These are phyloP conservation scores for Kregervanrija pseudodelftensis DNA, from an alignment of 805 yeast genomes.

Conservation along the genomic window DNA sequence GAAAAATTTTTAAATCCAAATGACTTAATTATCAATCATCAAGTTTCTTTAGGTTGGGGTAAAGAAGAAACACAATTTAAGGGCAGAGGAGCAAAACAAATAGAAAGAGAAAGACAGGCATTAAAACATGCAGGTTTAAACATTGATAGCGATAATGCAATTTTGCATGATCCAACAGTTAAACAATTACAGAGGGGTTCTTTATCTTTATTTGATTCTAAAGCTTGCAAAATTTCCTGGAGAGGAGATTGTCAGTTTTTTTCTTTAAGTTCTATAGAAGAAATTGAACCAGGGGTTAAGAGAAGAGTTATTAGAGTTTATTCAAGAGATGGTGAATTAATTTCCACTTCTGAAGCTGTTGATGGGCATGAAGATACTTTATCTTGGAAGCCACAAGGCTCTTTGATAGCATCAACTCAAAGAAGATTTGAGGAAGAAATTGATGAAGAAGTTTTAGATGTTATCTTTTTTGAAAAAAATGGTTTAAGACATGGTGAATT, in stretches of 20 bases:
- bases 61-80: slow-evolving; percentile 92
- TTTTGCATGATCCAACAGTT: slow-evolving; percentile 83
- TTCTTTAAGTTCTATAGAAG: slow-evolving; percentile 58
- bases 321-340: slow-evolving; percentile 69
- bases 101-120: slow-evolving; percentile 55
- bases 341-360: slow-evolving; percentile 83
- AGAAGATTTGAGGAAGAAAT: slow-evolving; percentile 44
- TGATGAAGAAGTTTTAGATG: slow-evolving; percentile 38
- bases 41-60: slow-evolving; percentile 99
- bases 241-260: slow-evolving; percentile 91
- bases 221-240: slow-evolving; percentile 63
- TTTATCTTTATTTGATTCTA: slow-evolving; percentile 47
- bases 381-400: slow-evolving; percentile 90
- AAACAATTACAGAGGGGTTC: slow-evolving; percentile 64
- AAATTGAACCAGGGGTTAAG: slow-evolving; percentile 24
- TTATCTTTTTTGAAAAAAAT: slow-evolving; percentile 85
- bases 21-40: slow-evolving; percentile 66
- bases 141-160: slow-evolving; percentile 46
- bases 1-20: slow-evolving; percentile 52
- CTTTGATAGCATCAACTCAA: slow-evolving; percentile 76
- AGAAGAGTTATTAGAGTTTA: slow-evolving; percentile 82
- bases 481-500: slow-evolving; percentile 91
- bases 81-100: slow-evolving; percentile 83
- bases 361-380: slow-evolving; percentile 68
- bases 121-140: slow-evolving; percentile 63